Percentiles rank a stretch among this genome's conserved stretches.
Conservation (phyloP, 768 basidiomycete species). For the Hemileccinum impolitum region DNA sequence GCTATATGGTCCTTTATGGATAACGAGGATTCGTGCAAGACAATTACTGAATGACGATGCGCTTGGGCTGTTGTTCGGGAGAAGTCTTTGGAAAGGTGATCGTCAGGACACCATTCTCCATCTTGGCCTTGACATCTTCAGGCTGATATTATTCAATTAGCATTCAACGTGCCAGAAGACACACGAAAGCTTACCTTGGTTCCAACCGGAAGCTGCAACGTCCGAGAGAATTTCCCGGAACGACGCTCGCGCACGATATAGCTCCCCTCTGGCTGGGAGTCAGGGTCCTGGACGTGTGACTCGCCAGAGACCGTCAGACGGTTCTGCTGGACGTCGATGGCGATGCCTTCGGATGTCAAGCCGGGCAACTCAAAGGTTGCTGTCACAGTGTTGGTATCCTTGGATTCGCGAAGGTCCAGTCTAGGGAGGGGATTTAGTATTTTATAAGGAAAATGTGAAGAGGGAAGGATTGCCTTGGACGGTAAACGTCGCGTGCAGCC, state of each 20-base stretch:
- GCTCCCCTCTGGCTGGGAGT: conserved; percentile 33
- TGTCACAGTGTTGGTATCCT: conserved; percentile 40
- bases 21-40: too few relatives aligned
- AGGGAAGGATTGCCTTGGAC: conserved; percentile 20
- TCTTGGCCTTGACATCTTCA: conserved; percentile 45
- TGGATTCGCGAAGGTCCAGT: conserved; percentile 47
- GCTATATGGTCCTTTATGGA: not conserved
- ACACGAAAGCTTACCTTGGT: conserved; percentile 35
- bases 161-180: not conserved
- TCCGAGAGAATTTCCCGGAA: conserved; percentile 44
- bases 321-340: conserved; percentile 45
- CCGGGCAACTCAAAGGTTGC: conserved; percentile 58
- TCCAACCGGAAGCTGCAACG: conserved; percentile 45
- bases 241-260: conserved; percentile 44
- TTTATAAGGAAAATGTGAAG: too few relatives aligned
- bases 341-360: conserved; percentile 45
- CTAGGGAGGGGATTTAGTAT: conserved; percentile 14
- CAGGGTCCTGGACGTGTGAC: conserved; percentile 21
- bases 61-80: conserved; percentile 40
- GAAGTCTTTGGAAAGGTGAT: conserved; percentile 46
- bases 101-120: conserved; percentile 46
- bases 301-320: conserved; percentile 49
- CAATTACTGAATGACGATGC: conserved; percentile 24
- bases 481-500: not conserved
- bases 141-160: conserved; percentile 23